Conservation (phyloP, 441 rosid genomes). For the Jatropha multifida region DNA sequence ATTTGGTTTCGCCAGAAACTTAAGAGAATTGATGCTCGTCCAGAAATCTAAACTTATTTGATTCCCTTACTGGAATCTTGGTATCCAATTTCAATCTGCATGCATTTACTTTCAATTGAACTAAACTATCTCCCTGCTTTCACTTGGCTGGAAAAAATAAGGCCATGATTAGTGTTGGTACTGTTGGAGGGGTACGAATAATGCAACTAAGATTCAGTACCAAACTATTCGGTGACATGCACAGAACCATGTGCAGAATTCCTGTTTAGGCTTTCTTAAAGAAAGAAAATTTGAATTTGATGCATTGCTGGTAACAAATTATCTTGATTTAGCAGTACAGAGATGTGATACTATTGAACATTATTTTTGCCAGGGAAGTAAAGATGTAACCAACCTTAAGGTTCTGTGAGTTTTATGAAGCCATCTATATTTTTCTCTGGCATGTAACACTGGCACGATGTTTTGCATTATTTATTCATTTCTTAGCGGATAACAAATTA, state of each 20-base stretch:
- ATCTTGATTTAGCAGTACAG: too few species aligned
- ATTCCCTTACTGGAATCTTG: neutral
- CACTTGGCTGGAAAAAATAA: neutral
- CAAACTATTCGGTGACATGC: neutral
- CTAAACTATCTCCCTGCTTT: neutral
- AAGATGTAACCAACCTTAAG: neutral
- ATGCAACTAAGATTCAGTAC: neutral
- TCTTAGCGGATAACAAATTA: neutral
- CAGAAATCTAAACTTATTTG: neutral
- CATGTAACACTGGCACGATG: neutral
- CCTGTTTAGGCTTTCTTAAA: too few species aligned
- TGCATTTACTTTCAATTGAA: neutral
- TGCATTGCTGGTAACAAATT: too few species aligned
- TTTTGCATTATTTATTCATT: neutral
- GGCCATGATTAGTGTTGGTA: too few species aligned
- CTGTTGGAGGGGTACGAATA: neutral
- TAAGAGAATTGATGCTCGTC: neutral
- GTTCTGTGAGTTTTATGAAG: neutral
- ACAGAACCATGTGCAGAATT: neutral
- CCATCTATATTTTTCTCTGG: neutral
- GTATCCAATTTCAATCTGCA: neutral
- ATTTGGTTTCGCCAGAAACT: neutral
- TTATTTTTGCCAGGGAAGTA: neutral
- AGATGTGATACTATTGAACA: neutral
- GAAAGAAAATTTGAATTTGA: too few species aligned